Percentiles rank a stretch among this genome's conserved stretches.
These are phyloP conservation scores for Phytophthora idaei DNA, from an alignment of 352 stramenopile species.

Conservation along the genomic window DNA sequence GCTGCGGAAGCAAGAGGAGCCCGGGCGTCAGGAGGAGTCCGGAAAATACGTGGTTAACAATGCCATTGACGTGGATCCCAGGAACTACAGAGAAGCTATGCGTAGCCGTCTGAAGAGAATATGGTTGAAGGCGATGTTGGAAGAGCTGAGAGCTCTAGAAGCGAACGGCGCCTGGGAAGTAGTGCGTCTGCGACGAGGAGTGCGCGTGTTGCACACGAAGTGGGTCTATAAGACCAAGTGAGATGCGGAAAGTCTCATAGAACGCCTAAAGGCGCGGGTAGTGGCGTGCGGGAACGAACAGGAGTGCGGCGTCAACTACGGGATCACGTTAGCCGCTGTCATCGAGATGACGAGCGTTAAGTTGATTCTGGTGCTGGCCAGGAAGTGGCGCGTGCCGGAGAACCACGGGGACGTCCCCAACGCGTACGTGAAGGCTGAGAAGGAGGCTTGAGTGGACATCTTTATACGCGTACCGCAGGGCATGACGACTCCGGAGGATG, in stretches of 20 bases:
- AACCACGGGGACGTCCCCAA: background rate
- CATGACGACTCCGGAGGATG: background rate
- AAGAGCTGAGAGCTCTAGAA: background rate
- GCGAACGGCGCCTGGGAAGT: background rate
- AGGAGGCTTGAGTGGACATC: background rate
- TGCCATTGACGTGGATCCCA: background rate
- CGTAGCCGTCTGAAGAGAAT: background rate
- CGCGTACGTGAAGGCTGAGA: conserved; percentile 3
- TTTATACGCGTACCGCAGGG: background rate
- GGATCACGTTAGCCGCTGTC: background rate
- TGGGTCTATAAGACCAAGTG: background rate
- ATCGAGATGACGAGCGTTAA: background rate
- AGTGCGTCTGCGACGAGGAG: background rate
- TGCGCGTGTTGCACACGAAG: background rate
- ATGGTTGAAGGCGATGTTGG: background rate
- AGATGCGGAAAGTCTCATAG: background rate
- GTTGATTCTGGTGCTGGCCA: background rate
- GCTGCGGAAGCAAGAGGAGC: background rate
- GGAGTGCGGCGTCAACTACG: background rate
- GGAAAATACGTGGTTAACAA: background rate
- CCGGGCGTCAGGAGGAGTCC: background rate
- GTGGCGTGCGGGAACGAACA: background rate
- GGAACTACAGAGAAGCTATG: background rate
- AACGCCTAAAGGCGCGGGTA: background rate
- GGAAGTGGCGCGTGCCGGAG: conserved; percentile 4